A percentile compares a stretch with the other conserved stretches of the same genome.
Evolutionary conservation across 176 grass and related monocot genomes (phyloP).

Genomic region (Oryza brachyantha): DNA sequence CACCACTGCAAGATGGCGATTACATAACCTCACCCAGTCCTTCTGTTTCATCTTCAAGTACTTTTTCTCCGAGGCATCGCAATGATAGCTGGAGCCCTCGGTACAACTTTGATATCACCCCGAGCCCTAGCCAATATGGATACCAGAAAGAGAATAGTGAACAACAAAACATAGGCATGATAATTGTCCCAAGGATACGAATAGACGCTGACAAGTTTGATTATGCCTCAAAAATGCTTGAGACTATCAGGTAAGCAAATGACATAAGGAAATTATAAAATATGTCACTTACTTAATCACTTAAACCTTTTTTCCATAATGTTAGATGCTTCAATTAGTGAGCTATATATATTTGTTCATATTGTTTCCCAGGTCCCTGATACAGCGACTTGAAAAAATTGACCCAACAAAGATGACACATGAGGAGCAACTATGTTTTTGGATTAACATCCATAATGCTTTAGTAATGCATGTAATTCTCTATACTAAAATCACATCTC

Average conservation of each 20-base stretch:
- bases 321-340: conserved; percentile 4
- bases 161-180: conserved; percentile 46
- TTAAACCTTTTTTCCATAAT: neutral
- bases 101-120: conserved; percentile 35
- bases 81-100: conserved; percentile 66
- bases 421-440: conserved; percentile 76
- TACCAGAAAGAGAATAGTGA: conserved; percentile 41
- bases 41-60: conserved; percentile 69
- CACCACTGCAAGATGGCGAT: conserved; percentile 31
- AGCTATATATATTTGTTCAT: conserved; percentile 22
- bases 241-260: conserved; percentile 67
- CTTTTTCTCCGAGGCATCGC: conserved; percentile 53
- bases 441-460: conserved; percentile 91
- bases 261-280: neutral
- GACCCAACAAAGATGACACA: conserved; percentile 72
- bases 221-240: conserved; percentile 85
- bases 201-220: conserved; percentile 82
- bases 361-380: conserved; percentile 49
- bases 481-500: neutral
- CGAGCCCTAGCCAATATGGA: conserved; percentile 44
- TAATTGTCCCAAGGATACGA: conserved; percentile 71
- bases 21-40: conserved; percentile 42
- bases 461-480: conserved; percentile 83
- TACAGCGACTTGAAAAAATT: conserved; percentile 66
- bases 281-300: neutral